Conservation (phyloP, 345 rosid genomes). For the Salix udensis region DNA sequence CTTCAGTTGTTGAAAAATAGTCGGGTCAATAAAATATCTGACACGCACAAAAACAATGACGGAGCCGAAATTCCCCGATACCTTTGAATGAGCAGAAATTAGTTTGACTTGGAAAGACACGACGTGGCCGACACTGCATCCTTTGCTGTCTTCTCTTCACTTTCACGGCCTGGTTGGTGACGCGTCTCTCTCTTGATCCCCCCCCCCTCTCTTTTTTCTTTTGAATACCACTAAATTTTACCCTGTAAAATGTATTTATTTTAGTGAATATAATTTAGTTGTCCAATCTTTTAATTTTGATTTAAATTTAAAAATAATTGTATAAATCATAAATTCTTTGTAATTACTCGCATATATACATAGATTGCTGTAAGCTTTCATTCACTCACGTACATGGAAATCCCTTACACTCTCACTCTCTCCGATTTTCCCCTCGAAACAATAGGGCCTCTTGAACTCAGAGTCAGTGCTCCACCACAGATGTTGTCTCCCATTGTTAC, state of each 20-base stretch:
- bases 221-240: too few species aligned
- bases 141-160: neutral
- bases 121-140: conserved; percentile 17
- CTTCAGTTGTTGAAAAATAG: conserved; percentile 5
- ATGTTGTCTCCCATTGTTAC: conserved; percentile 14
- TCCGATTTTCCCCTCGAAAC: neutral
- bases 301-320: too few species aligned
- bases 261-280: too few species aligned
- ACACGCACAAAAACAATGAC: neutral
- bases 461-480: conserved; percentile 17
- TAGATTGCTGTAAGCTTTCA: too few species aligned
- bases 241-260: too few species aligned
- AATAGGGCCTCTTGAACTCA: conserved; percentile 16
- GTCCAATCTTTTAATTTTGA: too few species aligned
- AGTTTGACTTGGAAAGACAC: conserved; percentile 7
- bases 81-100: conserved; percentile 6
- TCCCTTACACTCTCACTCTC: too few species aligned
- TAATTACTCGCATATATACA: too few species aligned
- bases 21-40: neutral
- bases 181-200: conserved; percentile 3
- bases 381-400: too few species aligned
- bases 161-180: conserved; percentile 8
- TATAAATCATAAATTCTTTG: too few species aligned
- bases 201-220: neutral
- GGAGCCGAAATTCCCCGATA: conserved; percentile 1